Conservation (phyloP, 345 rosid genomes). For the Conringia planisiliqua region DNA sequence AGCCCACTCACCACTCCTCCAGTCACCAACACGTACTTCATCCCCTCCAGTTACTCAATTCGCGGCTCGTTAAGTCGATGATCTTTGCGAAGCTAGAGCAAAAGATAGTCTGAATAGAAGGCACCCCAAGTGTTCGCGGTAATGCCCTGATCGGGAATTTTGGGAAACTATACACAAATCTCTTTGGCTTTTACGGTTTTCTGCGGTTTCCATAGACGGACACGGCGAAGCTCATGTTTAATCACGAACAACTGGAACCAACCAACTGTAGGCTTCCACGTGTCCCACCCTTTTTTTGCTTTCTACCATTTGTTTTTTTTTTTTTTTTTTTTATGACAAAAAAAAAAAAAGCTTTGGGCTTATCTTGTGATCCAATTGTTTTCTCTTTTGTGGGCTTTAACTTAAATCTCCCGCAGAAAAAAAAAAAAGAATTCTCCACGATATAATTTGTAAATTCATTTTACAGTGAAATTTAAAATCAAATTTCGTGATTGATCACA, state of each 20-base stretch:
- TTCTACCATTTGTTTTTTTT: neutral
- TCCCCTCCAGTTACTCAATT: constrained; percentile 28
- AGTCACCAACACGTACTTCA: constrained; percentile 93
- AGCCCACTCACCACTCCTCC: constrained; percentile 99
- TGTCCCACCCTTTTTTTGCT: neutral
- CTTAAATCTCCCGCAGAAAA: neutral
- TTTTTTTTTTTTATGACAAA: too few relatives aligned
- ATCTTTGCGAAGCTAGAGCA: neutral
- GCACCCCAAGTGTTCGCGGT: neutral
- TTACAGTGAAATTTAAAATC: neutral
- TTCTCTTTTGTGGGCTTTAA: neutral
- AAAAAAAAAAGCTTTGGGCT: neutral
- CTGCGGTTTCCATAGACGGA: neutral
- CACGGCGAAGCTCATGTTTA: neutral
- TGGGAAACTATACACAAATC: neutral
- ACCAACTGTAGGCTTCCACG: neutral
- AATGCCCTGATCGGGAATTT: neutral
- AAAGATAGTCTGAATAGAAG: neutral
- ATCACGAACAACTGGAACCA: neutral
- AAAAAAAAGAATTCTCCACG: too few relatives aligned
- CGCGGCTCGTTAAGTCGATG: neutral
- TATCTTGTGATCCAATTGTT: neutral
- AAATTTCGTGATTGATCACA: neutral
- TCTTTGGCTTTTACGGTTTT: neutral
- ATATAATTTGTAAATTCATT: too few relatives aligned